A percentile compares a stretch with the other conserved stretches of the same genome.
phyloP scores from a whole-genome alignment of 176 grass and related monocot genomes.

The Dendrocalamus sinicus region DNA sequence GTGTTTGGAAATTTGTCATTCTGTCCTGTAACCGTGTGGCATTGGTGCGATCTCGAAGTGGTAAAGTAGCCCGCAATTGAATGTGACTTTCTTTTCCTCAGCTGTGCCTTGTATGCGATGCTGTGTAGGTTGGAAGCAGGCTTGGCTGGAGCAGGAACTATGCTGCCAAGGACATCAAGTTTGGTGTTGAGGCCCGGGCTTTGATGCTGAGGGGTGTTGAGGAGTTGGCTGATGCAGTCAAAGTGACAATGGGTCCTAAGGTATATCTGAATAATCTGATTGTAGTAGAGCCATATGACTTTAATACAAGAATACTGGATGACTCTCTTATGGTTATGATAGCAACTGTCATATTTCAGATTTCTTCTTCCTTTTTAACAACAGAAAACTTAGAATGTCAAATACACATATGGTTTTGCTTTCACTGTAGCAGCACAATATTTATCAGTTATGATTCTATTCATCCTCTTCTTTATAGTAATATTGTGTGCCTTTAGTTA shows the following conservation, averaged over 20 bases:
- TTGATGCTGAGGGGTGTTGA: slow-evolving; percentile 94
- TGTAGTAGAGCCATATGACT: not conserved
- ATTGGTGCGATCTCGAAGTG: not conserved
- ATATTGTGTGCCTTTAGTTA: not conserved
- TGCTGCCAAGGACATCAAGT: slow-evolving; percentile 95
- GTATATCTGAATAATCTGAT: slow-evolving; percentile 42
- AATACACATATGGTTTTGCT: not conserved
- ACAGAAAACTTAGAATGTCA: slow-evolving; percentile 5
- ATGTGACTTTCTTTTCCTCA: not conserved
- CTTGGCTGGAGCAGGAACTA: slow-evolving; percentile 92
- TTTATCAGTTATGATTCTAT: not conserved
- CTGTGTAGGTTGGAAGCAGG: slow-evolving; percentile 74
- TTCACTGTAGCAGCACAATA: not conserved
- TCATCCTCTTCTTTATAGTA: not conserved
- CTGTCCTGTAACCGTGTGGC: not conserved
- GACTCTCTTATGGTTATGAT: not conserved
- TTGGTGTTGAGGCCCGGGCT: slow-evolving; percentile 94
- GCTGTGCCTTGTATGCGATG: slow-evolving; percentile 26
- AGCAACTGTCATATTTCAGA: not conserved
- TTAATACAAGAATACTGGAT: not conserved
- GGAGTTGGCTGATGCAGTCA: slow-evolving; percentile 92
- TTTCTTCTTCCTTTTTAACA: not conserved
- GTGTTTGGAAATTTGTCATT: not conserved
- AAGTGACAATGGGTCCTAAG: slow-evolving; percentile 99
- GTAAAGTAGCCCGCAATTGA: not conserved